Base-by-base conservation (phyloP, 2,329 filamentous ascomycete genomes). In the Aureobasidium sp. region DNA sequence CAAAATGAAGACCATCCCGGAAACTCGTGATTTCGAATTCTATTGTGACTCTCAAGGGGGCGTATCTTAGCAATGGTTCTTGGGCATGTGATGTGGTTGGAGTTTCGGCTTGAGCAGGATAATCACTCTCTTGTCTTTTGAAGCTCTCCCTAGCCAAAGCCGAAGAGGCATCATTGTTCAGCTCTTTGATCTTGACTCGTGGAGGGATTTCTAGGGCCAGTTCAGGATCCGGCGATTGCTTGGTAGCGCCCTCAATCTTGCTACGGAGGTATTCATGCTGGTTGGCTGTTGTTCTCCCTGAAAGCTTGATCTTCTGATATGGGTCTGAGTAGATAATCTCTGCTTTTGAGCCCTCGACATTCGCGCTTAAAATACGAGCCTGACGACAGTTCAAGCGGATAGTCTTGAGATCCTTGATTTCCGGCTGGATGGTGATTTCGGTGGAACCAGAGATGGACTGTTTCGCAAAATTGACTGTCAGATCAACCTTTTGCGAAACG, bases 1-100 rank as follows among this genome's bases (percentile, higher is more conserved):
- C 90, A 75, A 97, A 99, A 64, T 97, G 92, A 63, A 97, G 75
- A 26, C 91, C 93, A 72, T 99, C 94, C 50, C 90, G 83, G 56
- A 92, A 87, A 67, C 85, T 84, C 56, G 84, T 85, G 37, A 90
- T 84, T 26, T 81, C 79, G 71, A 96, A 99, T 37, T 94, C 89
- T 62, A 97, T 88, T 51, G 82, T 81, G 48, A 90, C 72, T 52
- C 78, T 82, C 53, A 90, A 71, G n/a, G 84, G 80, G 59, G 82
- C 81, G 70, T 84, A 89, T 63, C 77, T 67, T 55, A 73, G 64
- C n/a, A 64, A 65, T 20, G 68, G 66, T 32, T 69, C 69, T 46
- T 69, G 67, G 50, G 69, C 67, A 55, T 67, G 69, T 65, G 66
- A 63, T 5, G 65, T 63, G 10, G 68, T 65, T 17, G 68, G 67